Conservation (phyloP, 1,284 basidiomycete genomes). For the Athelia psychrophila region DNA sequence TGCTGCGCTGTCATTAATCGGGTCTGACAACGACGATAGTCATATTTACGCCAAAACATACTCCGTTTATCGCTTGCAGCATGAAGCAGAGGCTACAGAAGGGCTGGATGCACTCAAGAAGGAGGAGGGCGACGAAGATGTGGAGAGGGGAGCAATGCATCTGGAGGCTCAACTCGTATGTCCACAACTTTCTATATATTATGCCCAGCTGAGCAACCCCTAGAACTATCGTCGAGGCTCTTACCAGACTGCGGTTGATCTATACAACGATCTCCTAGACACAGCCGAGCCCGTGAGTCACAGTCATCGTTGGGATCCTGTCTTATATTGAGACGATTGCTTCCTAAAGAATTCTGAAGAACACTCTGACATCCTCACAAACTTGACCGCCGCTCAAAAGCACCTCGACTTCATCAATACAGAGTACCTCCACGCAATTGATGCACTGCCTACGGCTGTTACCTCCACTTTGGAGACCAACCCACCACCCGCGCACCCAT, state of each 20-base stretch:
- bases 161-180: conserved; percentile 81
- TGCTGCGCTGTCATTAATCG: conserved; percentile 53
- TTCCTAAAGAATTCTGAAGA: conserved; percentile 90
- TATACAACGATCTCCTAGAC: conserved; percentile 79
- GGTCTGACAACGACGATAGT: conserved; percentile 21
- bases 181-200: not conserved
- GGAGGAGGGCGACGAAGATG: conserved; percentile 35
- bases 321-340: conserved; percentile 3
- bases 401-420: conserved; percentile 80
- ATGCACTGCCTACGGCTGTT: conserved; percentile 49
- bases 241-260: conserved; percentile 67
- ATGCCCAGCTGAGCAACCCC: conserved; percentile 5
- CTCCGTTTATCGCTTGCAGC: conserved; percentile 76
- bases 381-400: conserved; percentile 73
- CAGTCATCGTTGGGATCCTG: conserved; percentile 5
- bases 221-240: conserved; percentile 77
- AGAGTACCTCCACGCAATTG: conserved; percentile 63
- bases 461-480: conserved; percentile 55
- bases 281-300: conserved; percentile 65
- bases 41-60: conserved; percentile 76
- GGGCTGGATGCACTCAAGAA: conserved; percentile 51
- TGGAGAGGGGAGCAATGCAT: conserved; percentile 68
- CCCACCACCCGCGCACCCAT: conserved; percentile 51
- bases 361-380: conserved; percentile 80
- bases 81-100: conserved; percentile 61